phyloP scores from a whole-genome alignment of 2,329 filamentous ascomycete genomes.

The Tolypocladium pustulatum region DNA sequence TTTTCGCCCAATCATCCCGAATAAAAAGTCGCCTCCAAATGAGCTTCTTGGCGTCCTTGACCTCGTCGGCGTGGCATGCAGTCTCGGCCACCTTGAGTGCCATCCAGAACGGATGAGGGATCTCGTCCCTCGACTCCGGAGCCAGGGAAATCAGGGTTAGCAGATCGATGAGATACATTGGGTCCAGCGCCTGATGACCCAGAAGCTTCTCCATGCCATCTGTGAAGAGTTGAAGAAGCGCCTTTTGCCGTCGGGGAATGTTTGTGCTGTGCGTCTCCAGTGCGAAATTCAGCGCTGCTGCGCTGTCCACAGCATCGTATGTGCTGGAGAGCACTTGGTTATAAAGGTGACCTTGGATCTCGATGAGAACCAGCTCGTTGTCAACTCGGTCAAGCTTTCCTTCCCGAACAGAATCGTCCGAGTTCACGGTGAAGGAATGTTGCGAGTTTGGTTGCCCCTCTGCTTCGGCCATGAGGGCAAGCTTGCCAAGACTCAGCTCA shows the following conservation, averaged over 20 bases:
- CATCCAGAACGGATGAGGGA: slow-evolving; percentile 61
- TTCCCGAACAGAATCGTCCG: slow-evolving; percentile 26
- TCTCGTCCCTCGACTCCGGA: slow-evolving; percentile 37
- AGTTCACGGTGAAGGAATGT: slow-evolving; percentile 26
- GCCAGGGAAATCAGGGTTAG: slow-evolving; percentile 61
- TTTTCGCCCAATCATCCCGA: slow-evolving; percentile 70
- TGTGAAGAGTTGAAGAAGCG: slow-evolving; percentile 61
- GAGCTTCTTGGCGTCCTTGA: slow-evolving; percentile 45
- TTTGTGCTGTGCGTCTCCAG: slow-evolving; percentile 54
- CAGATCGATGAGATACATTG: slow-evolving; percentile 57
- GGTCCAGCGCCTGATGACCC: slow-evolving; percentile 59
- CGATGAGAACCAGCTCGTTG: slow-evolving; percentile 55
- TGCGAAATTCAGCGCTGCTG: slow-evolving; percentile 66
- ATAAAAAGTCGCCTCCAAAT: slow-evolving; percentile 86
- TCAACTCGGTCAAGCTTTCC: slow-evolving; percentile 44
- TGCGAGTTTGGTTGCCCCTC: slow-evolving; percentile 13
- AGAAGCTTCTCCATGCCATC: slow-evolving; percentile 61
- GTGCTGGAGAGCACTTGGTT: slow-evolving; percentile 59
- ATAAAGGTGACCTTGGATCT: slow-evolving; percentile 71
- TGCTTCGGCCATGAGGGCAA: slow-evolving; percentile 60
- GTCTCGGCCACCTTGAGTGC: slow-evolving; percentile 54
- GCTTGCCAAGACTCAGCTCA: slow-evolving; percentile 79
- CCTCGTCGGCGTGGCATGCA: slow-evolving; percentile 44
- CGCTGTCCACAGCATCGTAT: slow-evolving; percentile 64
- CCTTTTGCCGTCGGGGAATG: slow-evolving; percentile 48